Conservation (phyloP, 345 rosid genomes). For the Brassica juncea region DNA sequence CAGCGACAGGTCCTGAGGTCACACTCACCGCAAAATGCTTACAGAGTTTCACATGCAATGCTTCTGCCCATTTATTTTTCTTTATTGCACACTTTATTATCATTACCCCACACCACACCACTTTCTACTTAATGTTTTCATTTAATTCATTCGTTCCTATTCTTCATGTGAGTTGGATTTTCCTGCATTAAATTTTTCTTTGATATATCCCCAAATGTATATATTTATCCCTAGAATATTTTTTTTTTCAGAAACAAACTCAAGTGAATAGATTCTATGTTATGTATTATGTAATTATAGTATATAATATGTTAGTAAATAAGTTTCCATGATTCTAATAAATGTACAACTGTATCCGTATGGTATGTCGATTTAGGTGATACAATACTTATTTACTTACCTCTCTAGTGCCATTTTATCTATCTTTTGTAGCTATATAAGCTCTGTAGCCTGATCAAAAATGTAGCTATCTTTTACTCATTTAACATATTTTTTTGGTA, state of each 20-base stretch:
- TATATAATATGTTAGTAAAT: neutral
- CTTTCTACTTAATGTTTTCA: conserved; percentile 29
- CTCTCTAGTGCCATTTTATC: neutral
- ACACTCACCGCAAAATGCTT: conserved; percentile 38
- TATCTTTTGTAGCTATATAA: neutral
- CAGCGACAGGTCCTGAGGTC: conserved; percentile 39
- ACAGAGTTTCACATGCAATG: conserved; percentile 42
- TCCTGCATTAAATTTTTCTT: neutral
- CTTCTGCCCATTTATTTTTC: conserved; percentile 29
- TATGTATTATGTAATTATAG: neutral
- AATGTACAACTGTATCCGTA: neutral
- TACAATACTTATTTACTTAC: no score
- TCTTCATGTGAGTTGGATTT: conserved; percentile 26
- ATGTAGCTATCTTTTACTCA: no score
- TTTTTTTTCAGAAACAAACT: conserved; percentile 5
- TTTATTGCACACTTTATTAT: conserved; percentile 13
- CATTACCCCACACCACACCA: conserved; percentile 26
- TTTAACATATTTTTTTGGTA: neutral
- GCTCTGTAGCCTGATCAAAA: neutral
- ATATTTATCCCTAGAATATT: conserved; percentile 8
- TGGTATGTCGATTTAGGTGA: neutral
- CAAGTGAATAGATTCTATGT: conserved; percentile 9
- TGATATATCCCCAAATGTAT: neutral
- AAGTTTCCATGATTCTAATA: neutral
- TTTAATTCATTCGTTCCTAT: conserved; percentile 22